Evolutionary conservation across 2,329 filamentous ascomycete species (phyloP), one percentile per base, ranked within the genome.

Genomic region (Clonostachys byssicola): DNA sequence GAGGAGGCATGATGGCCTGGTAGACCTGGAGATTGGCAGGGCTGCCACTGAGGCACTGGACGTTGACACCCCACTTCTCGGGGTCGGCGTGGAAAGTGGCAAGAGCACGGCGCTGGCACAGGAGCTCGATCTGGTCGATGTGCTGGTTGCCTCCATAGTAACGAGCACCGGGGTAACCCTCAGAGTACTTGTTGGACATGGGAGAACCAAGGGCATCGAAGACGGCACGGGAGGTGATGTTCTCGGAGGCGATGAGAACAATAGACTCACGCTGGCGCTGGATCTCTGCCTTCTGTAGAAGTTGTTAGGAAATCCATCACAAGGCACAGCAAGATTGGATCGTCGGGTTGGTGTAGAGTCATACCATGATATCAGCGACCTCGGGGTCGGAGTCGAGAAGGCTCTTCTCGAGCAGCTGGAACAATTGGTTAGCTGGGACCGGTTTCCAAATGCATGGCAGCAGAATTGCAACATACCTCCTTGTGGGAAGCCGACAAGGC

Each of bases 111-210:
- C 84, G 80, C 78, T 99, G 94, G 82, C 94, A 99, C 51, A 94
- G 87, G 57, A 88, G 81, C 81, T 99, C 94, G 62, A 96, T 91
- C 72, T 89, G 80, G 71, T 99, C 94, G 58, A 99, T 99, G 81
- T 94, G 90, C 80, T 99, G 88, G 78, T 99, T 99, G 65, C 94
- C 94, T 66, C 94, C 94, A 65, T 99, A 99, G 83, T 99, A 99
- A 72, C 94, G 87, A 61, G 94, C 94, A 67, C 94, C 94, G 57
- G 94, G 94, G 72, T 96, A 96, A 56, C 94, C 94, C 80, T 99
- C 94, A 16, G 91, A 96, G 83, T 99, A 99, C 79, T 99, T 99
- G 83, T 99, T 96, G 72, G 89, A 90, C 88, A 94, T 95, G 69
- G 88, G 87, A 49, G 86, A 92, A 63, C 94, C 94, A 56, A 99